Evolutionary conservation across 352 stramenopile species (phyloP).

Genomic region (Phytopythium cucurbitacearum): DNA sequence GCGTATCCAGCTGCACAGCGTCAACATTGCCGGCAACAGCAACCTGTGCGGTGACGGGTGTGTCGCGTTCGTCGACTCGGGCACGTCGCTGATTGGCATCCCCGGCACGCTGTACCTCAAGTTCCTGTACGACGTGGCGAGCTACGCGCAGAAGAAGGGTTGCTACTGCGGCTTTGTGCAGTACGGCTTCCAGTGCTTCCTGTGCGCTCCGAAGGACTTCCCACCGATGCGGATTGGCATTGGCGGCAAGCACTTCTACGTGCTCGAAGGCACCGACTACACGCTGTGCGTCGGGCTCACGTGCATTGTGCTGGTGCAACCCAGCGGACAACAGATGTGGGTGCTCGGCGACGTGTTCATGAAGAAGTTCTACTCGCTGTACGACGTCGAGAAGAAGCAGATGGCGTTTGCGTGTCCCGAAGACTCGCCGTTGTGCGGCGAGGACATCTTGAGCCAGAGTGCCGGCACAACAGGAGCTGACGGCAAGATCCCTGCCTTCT

Average conservation of each 20-base stretch:
- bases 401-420: constrained; percentile 78
- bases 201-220: constrained; percentile 63
- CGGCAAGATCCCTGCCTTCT: constrained; percentile 19
- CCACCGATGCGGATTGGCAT: constrained; percentile 61
- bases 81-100: constrained; percentile 94
- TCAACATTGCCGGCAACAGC: constrained; percentile 37
- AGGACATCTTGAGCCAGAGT: constrained; percentile 17
- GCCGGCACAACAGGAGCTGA: constrained; percentile 13
- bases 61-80: constrained; percentile 96
- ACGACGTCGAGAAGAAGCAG: constrained; percentile 85
- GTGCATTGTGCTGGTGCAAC: constrained; percentile 72
- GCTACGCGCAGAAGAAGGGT: constrained; percentile 49
- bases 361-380: constrained; percentile 94
- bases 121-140: constrained; percentile 64
- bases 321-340: constrained; percentile 89
- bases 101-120: constrained; percentile 78
- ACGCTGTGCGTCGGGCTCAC: constrained; percentile 75
- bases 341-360: constrained; percentile 97
- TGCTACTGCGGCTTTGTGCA: constrained; percentile 80
- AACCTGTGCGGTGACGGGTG: constrained; percentile 51
- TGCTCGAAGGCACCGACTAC: constrained; percentile 65
- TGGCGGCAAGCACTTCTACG: constrained; percentile 58
- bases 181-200: constrained; percentile 81
- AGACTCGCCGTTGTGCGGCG: constrained; percentile 42
- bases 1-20: constrained; percentile 65